Percentiles rank a stretch among this genome's conserved stretches.
These are phyloP conservation scores for Helianthus tuberosus DNA, from an alignment of 129 eudicot species.

Conservation along the genomic window DNA sequence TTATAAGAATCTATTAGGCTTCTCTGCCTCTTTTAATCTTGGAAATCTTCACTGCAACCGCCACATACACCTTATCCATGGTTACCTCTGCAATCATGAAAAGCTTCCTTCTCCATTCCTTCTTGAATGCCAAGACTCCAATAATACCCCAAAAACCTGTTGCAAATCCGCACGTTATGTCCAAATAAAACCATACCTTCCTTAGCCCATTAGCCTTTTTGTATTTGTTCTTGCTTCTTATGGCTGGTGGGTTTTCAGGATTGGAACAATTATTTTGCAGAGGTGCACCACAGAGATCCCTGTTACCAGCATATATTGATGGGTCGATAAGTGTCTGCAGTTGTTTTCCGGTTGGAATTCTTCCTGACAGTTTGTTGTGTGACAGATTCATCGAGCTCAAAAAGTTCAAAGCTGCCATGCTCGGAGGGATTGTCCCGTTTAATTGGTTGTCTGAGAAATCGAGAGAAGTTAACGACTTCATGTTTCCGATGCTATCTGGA, in stretches of 20 bases:
- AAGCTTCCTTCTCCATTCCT: neutral
- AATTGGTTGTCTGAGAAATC: neutral
- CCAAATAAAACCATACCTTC: neutral
- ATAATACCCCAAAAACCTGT: slow-evolving; percentile 4
- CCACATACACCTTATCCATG: neutral
- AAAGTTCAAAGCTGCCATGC: neutral
- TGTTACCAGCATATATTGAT: neutral
- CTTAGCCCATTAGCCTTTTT: neutral
- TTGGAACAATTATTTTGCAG: neutral
- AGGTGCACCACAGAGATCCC: neutral
- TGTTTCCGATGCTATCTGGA: neutral
- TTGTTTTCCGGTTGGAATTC: neutral
- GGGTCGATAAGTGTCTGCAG: neutral
- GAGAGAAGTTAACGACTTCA: neutral
- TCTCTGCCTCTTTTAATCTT: neutral
- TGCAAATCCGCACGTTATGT: neutral
- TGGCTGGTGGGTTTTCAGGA: neutral
- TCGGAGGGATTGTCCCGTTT: neutral
- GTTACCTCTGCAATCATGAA: neutral
- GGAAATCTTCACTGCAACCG: neutral
- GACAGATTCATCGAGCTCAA: neutral
- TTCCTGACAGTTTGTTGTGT: neutral
- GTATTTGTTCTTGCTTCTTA: neutral
- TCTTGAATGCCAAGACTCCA: neutral
- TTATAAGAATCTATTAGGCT: no score